A percentile compares a stretch with the other conserved stretches of the same genome.
phyloP scores from a whole-genome alignment of 768 basidiomycete genomes.

The Clitopilus passeckerianus region DNA sequence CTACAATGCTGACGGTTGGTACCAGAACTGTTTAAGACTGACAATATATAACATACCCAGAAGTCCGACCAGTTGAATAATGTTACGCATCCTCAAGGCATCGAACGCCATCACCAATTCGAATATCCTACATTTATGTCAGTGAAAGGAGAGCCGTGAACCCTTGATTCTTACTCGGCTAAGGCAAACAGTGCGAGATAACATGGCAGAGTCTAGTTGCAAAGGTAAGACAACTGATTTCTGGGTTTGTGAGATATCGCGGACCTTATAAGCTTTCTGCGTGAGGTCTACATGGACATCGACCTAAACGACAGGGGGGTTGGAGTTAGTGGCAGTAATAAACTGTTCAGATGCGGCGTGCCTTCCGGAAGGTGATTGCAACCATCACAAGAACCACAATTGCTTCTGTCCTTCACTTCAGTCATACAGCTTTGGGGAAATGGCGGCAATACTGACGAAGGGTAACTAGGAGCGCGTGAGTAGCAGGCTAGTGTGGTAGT shows the following conservation, averaged over 20 bases:
- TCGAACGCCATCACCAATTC: slow-evolving; percentile 79
- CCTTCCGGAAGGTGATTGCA: slow-evolving; percentile 56
- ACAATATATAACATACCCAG: slow-evolving; percentile 38
- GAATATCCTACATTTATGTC: slow-evolving; percentile 49
- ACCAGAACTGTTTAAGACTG: not conserved
- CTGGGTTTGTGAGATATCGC: not conserved
- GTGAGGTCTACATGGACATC: slow-evolving; percentile 40
- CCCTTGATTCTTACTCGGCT: slow-evolving; percentile 54
- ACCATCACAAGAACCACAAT: slow-evolving; percentile 73
- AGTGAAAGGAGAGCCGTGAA: not conserved
- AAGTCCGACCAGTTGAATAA: slow-evolving; percentile 74
- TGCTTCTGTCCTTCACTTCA: slow-evolving; percentile 48
- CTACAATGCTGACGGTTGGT: slow-evolving; percentile 25
- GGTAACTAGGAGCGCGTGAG: slow-evolving; percentile 32
- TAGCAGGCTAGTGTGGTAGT: too few relatives aligned
- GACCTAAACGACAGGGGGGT: slow-evolving; percentile 33
- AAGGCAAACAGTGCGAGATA: slow-evolving; percentile 82
- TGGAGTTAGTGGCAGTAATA: slow-evolving; percentile 1
- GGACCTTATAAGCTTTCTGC: slow-evolving; percentile 49
- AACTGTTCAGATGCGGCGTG: not conserved
- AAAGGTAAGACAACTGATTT: not conserved
- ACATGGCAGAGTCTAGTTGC: slow-evolving; percentile 69
- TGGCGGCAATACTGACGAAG: slow-evolving; percentile 44
- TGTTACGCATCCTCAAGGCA: slow-evolving; percentile 74
- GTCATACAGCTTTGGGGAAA: not conserved